phyloP scores from a whole-genome alignment of 139 green algal species.

The Closterium sp. region DNA sequence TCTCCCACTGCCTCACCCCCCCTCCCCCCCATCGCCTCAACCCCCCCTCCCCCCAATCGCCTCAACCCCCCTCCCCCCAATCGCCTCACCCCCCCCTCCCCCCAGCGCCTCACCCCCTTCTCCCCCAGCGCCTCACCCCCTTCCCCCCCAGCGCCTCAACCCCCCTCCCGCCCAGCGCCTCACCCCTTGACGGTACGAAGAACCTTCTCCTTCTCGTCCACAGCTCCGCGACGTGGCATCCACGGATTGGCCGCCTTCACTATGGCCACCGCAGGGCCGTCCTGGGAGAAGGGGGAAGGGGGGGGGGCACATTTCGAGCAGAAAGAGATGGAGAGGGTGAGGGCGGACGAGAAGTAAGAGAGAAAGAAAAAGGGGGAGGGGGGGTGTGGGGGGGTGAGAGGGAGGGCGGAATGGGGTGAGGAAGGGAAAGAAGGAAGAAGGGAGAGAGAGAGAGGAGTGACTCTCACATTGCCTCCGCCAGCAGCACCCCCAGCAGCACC shows the following conservation, averaged over 20 bases:
- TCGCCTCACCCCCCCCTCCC: not conserved
- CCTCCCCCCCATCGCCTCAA: not conserved
- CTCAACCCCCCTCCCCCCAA: not conserved
- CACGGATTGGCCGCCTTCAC: conserved; percentile 44
- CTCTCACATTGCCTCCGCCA: not conserved
- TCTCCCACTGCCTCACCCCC: not conserved
- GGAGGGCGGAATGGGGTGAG: not conserved
- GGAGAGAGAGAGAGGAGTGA: not conserved
- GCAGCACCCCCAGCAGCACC: not conserved
- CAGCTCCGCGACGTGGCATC: conserved; percentile 5
- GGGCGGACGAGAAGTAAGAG: no score
- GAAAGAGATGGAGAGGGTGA: no score
- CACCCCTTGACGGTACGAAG: conserved; percentile 35
- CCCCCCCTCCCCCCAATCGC: not conserved
- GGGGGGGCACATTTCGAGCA: no score
- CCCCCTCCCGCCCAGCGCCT: not conserved
- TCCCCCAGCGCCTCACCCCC: not conserved
- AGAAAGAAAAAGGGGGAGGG: no score
- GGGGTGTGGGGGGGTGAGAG: not conserved
- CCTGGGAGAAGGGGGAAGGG: not conserved
- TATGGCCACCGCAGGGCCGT: conserved; percentile 18
- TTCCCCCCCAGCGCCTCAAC: not conserved
- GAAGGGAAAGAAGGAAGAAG: not conserved
- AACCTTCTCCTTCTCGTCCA: conserved; percentile 29
- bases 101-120: not conserved